Conservation (phyloP, 2,329 filamentous ascomycete genomes). For the Colletotrichum godetiae region DNA sequence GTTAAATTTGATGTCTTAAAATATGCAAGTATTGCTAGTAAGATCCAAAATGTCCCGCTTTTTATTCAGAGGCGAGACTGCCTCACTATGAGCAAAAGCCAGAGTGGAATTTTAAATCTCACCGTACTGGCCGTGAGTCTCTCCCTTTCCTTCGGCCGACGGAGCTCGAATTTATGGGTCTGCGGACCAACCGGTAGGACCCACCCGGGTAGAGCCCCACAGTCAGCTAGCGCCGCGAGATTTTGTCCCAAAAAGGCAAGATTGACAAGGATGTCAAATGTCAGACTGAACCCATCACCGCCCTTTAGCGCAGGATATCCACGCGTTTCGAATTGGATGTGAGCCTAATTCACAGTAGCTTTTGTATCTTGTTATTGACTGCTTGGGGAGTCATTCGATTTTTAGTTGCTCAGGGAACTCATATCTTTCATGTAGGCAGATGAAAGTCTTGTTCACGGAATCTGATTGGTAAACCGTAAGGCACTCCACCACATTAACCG, state of each 20-base stretch:
- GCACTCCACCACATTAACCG: neutral
- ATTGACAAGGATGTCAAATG: neutral
- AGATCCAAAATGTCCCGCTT: neutral
- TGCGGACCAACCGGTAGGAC: neutral
- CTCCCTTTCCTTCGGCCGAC: neutral
- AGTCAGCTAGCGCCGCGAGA: conserved; percentile 4
- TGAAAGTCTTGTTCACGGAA: too few species aligned
- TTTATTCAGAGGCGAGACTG: neutral
- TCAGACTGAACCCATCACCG: neutral
- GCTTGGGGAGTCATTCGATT: too few species aligned
- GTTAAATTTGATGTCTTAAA: neutral
- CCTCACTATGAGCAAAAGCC: neutral
- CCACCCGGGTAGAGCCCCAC: neutral
- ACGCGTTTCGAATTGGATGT: neutral
- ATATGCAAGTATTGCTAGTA: fast-evolving
- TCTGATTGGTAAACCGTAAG: too few species aligned
- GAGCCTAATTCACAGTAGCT: neutral
- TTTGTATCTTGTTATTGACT: neutral
- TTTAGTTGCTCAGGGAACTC: neutral
- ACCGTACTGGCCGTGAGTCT: neutral
- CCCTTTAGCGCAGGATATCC: neutral
- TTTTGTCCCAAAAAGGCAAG: conserved; percentile 1
- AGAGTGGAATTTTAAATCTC: neutral
- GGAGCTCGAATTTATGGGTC: neutral
- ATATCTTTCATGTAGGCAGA: too few species aligned